A percentile compares a stretch with the other conserved stretches of the same genome.
Conservation (phyloP, 2,329 filamentous ascomycete genomes). For the Penicillium carneum region DNA sequence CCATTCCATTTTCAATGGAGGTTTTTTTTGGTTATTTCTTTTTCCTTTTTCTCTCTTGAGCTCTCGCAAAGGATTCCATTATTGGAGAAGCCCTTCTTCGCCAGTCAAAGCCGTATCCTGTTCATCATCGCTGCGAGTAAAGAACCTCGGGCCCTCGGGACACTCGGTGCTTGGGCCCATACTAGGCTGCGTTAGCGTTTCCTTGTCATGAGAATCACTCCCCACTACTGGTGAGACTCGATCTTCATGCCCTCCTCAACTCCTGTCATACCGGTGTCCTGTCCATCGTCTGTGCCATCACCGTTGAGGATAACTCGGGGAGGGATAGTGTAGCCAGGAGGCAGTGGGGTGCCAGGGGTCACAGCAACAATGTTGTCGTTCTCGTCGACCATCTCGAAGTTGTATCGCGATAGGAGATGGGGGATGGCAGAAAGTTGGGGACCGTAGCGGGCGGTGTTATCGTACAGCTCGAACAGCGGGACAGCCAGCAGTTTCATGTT, state of each 20-base stretch:
- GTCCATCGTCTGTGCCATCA: constrained; percentile 27
- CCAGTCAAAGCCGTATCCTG: constrained; percentile 3
- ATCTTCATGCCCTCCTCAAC: constrained; percentile 37
- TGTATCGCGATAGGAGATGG: constrained; percentile 90
- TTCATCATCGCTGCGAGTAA: constrained; percentile 5
- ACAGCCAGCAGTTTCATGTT: constrained; percentile 99
- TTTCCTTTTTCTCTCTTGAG: neutral
- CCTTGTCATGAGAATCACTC: neutral
- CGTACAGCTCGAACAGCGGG: constrained; percentile 95
- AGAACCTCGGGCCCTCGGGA: neutral
- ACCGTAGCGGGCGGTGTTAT: constrained; percentile 92
- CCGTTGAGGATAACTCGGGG: constrained; percentile 70
- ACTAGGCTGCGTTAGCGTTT: neutral
- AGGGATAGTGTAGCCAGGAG: constrained; percentile 65
- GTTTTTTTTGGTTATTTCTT: neutral
- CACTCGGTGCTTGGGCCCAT: neutral
- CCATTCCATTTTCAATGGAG: neutral
- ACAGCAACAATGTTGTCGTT: constrained; percentile 83
- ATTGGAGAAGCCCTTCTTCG: neutral
- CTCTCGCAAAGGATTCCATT: neutral
- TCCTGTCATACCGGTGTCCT: constrained; percentile 50
- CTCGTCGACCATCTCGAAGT: constrained; percentile 97
- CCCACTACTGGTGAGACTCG: constrained; percentile 33
- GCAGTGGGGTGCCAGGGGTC: constrained; percentile 75
- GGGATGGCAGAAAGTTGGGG: constrained; percentile 96